Conservation (phyloP, 495 filamentous ascomycete species). For the Parathielavia appendiculata region DNA sequence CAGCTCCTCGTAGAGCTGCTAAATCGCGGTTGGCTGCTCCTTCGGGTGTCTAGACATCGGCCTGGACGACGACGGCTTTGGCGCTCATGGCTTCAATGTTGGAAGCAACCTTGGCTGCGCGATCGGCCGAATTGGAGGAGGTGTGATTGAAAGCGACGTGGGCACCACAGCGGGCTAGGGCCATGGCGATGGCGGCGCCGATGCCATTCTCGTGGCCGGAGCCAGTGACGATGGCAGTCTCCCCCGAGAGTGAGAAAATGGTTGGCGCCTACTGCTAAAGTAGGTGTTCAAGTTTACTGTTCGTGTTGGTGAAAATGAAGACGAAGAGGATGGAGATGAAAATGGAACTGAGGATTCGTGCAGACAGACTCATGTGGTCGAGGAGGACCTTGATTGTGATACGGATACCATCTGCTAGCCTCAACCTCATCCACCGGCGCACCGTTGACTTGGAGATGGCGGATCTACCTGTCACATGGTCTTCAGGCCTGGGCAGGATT, state of each 20-base stretch:
- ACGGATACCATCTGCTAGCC: too few relatives aligned
- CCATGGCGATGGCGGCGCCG: constrained; percentile 1
- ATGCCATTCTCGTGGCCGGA: constrained; percentile 9
- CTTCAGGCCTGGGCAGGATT: too few relatives aligned
- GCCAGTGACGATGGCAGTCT: constrained; percentile 3
- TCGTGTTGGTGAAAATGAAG: too few relatives aligned
- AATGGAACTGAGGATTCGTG: too few relatives aligned
- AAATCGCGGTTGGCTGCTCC: constrained; percentile 1
- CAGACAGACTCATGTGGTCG: too few relatives aligned
- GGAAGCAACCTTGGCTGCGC: constrained; percentile 1
- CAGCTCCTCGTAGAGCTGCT: not conserved
- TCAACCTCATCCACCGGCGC: too few relatives aligned
- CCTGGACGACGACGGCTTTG: not conserved
- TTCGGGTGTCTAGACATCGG: constrained; percentile 1
- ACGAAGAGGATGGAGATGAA: too few relatives aligned
- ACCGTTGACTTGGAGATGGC: too few relatives aligned
- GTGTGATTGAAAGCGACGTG: not conserved
- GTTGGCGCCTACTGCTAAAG: not conserved
- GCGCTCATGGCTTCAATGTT: not conserved
- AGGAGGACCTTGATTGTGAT: too few relatives aligned
- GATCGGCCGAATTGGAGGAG: not conserved
- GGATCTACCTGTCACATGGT: too few relatives aligned
- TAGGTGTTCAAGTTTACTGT: not conserved
- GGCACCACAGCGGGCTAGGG: constrained; percentile 1
- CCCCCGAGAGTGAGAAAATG: constrained; percentile 2